phyloP scores from a whole-genome alignment of 78 protist genomes.

The Dictyostelium intermedium region DNA sequence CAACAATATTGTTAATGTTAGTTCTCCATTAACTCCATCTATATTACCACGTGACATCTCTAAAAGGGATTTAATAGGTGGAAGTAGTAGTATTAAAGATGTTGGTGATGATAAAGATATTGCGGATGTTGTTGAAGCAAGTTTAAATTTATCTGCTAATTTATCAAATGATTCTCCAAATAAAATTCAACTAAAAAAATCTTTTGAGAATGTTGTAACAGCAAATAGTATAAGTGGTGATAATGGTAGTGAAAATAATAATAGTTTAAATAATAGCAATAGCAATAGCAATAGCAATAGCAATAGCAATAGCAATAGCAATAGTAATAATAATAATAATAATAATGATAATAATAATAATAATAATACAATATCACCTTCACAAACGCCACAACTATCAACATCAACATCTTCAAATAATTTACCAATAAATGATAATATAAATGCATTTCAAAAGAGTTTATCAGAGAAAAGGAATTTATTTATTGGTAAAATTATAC shows the following conservation, averaged over 20 bases:
- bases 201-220: not conserved
- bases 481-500: conserved; percentile 37
- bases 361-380: not conserved
- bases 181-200: not conserved
- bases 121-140: not conserved
- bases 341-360: not conserved
- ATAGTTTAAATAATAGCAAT: too few relatives aligned
- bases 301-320: too few relatives aligned
- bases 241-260: too few relatives aligned
- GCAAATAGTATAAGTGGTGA: not conserved
- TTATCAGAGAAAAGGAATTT: conserved; percentile 35
- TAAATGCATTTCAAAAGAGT: conserved; percentile 4
- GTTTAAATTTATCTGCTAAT: not conserved
- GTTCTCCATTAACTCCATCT: not conserved
- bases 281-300: too few relatives aligned
- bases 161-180: too few relatives aligned
- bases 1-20: too few relatives aligned
- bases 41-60: not conserved
- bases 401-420: not conserved
- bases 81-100: not conserved
- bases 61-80: not conserved
- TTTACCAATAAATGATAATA: not conserved
- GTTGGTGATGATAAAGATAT: not conserved
- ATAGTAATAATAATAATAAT: too few relatives aligned
- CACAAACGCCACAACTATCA: not conserved